These are phyloP conservation scores for Martiniozyma abietophila DNA, from an alignment of 805 yeast genomes.

Conservation along the genomic window DNA sequence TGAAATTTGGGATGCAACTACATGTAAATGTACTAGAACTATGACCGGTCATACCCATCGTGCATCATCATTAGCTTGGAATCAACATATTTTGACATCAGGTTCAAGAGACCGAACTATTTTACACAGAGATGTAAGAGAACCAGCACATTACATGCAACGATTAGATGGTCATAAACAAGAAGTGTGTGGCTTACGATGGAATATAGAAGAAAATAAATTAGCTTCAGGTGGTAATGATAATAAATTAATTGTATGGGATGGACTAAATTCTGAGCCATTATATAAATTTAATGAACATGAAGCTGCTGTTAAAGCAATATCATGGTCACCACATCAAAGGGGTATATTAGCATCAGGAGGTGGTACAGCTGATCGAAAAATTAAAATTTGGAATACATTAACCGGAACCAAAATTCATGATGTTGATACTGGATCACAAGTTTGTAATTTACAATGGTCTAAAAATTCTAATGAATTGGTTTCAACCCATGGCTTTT, in stretches of 20 bases:
- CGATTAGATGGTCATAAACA: constrained; percentile 69
- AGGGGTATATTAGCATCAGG: constrained; percentile 90
- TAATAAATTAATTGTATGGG: constrained; percentile 81
- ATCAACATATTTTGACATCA: constrained; percentile 75
- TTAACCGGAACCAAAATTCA: constrained; percentile 61
- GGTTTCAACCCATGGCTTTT: constrained; percentile 91
- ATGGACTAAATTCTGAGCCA: constrained; percentile 60
- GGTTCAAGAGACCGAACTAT: constrained; percentile 84
- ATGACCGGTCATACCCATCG: constrained; percentile 87
- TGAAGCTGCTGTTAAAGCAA: constrained; percentile 91
- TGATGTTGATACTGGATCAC: constrained; percentile 93
- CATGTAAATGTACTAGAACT: constrained; percentile 72
- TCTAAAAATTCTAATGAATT: constrained; percentile 84
- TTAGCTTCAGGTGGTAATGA: constrained; percentile 96
- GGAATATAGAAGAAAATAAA: constrained; percentile 88
- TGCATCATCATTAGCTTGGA: constrained; percentile 89
- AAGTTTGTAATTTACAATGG: constrained; percentile 92
- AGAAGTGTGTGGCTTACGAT: constrained; percentile 92
- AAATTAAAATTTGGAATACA: constrained; percentile 89
- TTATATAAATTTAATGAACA: constrained; percentile 71
- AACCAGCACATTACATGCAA: constrained; percentile 70
- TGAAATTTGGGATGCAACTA: constrained; percentile 90
- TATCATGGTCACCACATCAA: constrained; percentile 97
- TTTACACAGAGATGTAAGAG: constrained; percentile 84
- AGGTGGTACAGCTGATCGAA: constrained; percentile 93